These are phyloP conservation scores for Epicoccum nigrum DNA, from an alignment of 2,329 filamentous ascomycete species.

Conservation along the genomic window DNA sequence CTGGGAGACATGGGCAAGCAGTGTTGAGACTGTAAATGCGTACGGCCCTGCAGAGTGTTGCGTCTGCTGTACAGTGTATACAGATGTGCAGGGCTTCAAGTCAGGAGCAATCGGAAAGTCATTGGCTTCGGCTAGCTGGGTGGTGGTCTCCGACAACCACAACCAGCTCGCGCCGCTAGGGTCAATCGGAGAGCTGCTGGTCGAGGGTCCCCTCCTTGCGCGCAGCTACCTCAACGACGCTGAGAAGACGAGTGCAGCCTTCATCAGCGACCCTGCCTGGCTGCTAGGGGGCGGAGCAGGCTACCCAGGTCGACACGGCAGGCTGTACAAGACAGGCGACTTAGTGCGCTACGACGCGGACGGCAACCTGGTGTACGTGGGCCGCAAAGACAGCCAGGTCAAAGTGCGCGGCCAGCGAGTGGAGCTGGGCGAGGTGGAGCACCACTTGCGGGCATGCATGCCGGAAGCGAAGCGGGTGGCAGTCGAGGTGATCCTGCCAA, in stretches of 20 bases:
- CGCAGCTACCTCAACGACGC: constrained; percentile 28
- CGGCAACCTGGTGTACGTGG: constrained; percentile 23
- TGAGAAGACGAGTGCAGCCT: constrained; percentile 24
- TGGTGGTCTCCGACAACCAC: constrained; percentile 28
- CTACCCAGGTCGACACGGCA: neutral
- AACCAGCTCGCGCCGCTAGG: constrained; percentile 25
- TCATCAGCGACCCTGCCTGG: constrained; percentile 15
- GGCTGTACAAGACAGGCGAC: constrained; percentile 31
- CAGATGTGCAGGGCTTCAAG: too few species aligned
- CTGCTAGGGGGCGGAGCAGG: neutral
- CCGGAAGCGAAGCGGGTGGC: too few species aligned
- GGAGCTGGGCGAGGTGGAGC: constrained; percentile 32
- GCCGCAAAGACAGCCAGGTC: constrained; percentile 30
- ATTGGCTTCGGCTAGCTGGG: too few species aligned
- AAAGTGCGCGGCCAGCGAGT: constrained; percentile 31
- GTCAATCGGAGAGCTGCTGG: constrained; percentile 55
- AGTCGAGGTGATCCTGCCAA: too few species aligned
- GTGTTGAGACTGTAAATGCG: too few species aligned
- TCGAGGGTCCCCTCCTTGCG: constrained; percentile 58
- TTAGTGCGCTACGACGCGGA: constrained; percentile 21
- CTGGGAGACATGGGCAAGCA: too few species aligned
- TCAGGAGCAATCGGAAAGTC: too few species aligned
- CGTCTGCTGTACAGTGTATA: too few species aligned
- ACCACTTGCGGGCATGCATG: neutral
- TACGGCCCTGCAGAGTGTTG: constrained; percentile 24